These are phyloP conservation scores for Punctularia strigosozonata DNA, from an alignment of 768 basidiomycete species.

Conservation along the genomic window DNA sequence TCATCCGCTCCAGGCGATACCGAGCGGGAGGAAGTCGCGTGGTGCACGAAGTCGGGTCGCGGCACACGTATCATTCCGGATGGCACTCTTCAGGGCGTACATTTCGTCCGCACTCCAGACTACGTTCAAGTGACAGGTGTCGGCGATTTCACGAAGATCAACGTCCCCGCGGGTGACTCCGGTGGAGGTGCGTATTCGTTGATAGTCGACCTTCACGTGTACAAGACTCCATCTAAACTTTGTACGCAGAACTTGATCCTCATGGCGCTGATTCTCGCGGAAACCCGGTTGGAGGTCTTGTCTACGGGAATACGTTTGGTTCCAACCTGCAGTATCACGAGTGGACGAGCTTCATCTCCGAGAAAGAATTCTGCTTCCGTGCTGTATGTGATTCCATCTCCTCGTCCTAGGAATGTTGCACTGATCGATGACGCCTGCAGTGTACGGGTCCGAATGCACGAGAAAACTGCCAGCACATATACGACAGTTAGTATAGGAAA, in stretches of 20 bases:
- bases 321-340: slow-evolving; percentile 47
- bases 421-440: no score
- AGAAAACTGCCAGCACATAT: slow-evolving; percentile 48
- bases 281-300: slow-evolving; percentile 53
- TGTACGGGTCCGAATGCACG: slow-evolving; percentile 38
- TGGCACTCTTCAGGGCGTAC: slow-evolving; percentile 56
- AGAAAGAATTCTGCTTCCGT: slow-evolving; percentile 57
- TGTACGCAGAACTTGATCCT: slow-evolving; percentile 42
- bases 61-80: slow-evolving; percentile 63
- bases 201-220: not conserved
- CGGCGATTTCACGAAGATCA: slow-evolving; percentile 38
- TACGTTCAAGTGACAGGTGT: slow-evolving; percentile 46
- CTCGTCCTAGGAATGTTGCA: no score
- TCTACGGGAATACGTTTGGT: slow-evolving; percentile 66
- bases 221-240: not conserved
- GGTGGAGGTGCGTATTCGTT: no score
- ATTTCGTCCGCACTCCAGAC: slow-evolving; percentile 61
- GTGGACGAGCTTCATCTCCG: slow-evolving; percentile 70
- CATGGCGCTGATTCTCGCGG: slow-evolving; percentile 53
- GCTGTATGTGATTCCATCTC: no score
- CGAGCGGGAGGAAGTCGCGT: slow-evolving; percentile 44
- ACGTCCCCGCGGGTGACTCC: slow-evolving; percentile 45
- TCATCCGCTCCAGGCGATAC: no score
- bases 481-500: no score
- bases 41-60: slow-evolving; percentile 41